Base-by-base conservation (phyloP, 2,329 filamentous ascomycete genomes). In the Cladorrhinum sp. region DNA sequence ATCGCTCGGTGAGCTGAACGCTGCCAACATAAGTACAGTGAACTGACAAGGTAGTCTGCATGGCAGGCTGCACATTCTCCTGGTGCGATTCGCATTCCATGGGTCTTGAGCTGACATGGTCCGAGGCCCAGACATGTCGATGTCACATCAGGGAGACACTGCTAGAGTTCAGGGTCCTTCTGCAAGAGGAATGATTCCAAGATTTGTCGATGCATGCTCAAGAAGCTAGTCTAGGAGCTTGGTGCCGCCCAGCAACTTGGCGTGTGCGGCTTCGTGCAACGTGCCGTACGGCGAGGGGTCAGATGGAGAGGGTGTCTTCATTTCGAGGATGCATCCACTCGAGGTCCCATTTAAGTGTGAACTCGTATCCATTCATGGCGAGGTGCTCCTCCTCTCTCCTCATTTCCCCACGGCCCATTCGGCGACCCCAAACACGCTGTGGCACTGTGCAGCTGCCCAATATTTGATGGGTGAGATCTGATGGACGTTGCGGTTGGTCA, bases 361-460 rank as follows among this genome's bases (percentile, higher is more conserved):
- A 48, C 22, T 50, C 49, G 49, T 50, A 50, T 50, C 49, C 3
- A 22, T 13, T 20, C 49, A 22, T 36, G 9, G 24, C 49, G 49
- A 23, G 8, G 41, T 45, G 41, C 41, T 18, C 16, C n/a, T 45
- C 23, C 3, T 45, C 41, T 20, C 53, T 23, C 53, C 53, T 56
- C 53, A 56, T 56, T 56, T 56, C 53, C 53, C 53, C 38, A 29
- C 36, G 38, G n/a, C 53, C 53, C 36, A 29, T 48, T 48, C 18
- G 41, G 41, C 32, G 12, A 36, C 32, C 32, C 12, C 32, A 36
- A 13, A 36, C 16, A 13, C 10, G 9, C 32, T 10, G 50, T 52
- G 13, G n/a, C 50, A 20, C 27, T 25, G 5, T 52, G 5, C 4
- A 27, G 20, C 50, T 52, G 50, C 24, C 50, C 50, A 54, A 29